Base-by-base conservation (phyloP, 805 yeast genomes). In the Candida ulmi region DNA sequence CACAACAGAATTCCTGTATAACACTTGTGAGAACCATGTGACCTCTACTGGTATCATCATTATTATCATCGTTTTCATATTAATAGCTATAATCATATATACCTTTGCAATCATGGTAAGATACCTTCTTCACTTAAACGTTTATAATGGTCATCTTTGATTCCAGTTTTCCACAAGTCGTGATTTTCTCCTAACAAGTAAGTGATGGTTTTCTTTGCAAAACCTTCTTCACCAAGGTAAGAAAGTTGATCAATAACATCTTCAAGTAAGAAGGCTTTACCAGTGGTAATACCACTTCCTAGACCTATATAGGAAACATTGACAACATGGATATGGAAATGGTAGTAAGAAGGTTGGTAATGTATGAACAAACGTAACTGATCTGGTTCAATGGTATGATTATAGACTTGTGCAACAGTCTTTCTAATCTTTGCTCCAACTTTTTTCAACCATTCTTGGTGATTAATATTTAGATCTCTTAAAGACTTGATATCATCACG, bases 291-390 rank as follows among this genome's bases (percentile, higher is more conserved):
- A 35, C 95, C 78, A 47, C 73, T 72, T 34, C 88, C 79, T 39
- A 82, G 52, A 1, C 93, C 86, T 2, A 76, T 77, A 50, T 85
- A 85, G 16, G 62, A 69, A 6, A 84, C 69, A 52, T 85, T 83
- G 16, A 88, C 95, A 15, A 87, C 81, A 58, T 93, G 99, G 15
- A 93, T 73, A 57, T 93, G 99, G 68, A 93, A 83, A 55, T 93
- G 98, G 56, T 93, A 93, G 60, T 91, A 93, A 0, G 96, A 84
- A 0, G 99, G 99, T 49, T 90, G 98, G 60, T 93, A 85, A 65
- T 93, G 99, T 36, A 93, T 72, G 55, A 85, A 93, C 1, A 88
- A 57, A 42, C 95, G 73, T 48, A 93, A 58, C 49, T 80, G 74
- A 54, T 83, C 82, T 1, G 64, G 50, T 2, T 50, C 58, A 11